A percentile compares a stretch with the other conserved stretches of the same genome.
phyloP scores from a whole-genome alignment of 805 yeast genomes.

The Candida xyloterini region DNA sequence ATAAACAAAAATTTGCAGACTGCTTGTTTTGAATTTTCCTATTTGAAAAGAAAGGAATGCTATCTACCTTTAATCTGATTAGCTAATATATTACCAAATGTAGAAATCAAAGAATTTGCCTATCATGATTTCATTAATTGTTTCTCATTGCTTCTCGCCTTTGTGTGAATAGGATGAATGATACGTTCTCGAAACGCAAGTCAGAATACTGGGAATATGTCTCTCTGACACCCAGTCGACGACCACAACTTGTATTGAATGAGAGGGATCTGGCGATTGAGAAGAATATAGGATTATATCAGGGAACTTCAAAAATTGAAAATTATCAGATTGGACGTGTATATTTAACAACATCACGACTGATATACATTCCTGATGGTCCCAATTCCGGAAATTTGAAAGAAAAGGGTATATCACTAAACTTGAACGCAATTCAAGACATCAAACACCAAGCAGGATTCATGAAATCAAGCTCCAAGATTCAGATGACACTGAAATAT shows the following conservation, averaged over 20 bases:
- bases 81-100: too few relatives aligned
- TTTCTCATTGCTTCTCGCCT: too few relatives aligned
- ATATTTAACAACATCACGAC: slow-evolving; percentile 69
- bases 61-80: not conserved
- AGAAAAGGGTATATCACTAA: slow-evolving; percentile 6
- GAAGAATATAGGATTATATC: slow-evolving; percentile 69
- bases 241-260: slow-evolving; percentile 25
- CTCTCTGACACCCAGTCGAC: slow-evolving; percentile 29
- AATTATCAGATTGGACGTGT: slow-evolving; percentile 72
- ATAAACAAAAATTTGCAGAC: not conserved
- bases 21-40: slow-evolving; percentile 3
- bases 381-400: not conserved
- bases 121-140: too few relatives aligned
- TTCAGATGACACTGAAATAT: slow-evolving; percentile 35
- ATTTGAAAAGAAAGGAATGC: not conserved
- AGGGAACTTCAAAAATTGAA: slow-evolving; percentile 62
- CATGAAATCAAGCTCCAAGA: slow-evolving; percentile 74
- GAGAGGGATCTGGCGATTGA: slow-evolving; percentile 56
- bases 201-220: slow-evolving; percentile 24
- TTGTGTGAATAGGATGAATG: not conserved
- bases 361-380: slow-evolving; percentile 58
- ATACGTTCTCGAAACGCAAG: not conserved
- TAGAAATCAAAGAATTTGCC: too few relatives aligned
- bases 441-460: slow-evolving; percentile 47
- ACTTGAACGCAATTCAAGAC: slow-evolving; percentile 20